Evolutionary conservation across 2,329 filamentous ascomycete genomes (phyloP).

Genomic region (Fusarium siculi): DNA sequence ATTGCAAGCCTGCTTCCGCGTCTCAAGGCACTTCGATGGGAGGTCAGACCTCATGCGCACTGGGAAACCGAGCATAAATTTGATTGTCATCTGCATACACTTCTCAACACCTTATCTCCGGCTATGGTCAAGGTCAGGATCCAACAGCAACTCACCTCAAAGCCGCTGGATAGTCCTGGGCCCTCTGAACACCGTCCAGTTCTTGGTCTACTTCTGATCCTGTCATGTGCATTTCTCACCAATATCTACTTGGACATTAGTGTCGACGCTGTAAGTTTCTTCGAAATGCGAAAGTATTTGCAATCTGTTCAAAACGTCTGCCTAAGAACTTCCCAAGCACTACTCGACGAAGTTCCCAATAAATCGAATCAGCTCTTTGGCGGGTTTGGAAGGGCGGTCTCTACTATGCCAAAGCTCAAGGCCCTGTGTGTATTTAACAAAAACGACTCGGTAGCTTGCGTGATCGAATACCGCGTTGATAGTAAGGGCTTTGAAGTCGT

Average conservation of each 20-base stretch:
- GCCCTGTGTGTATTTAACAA: neutral
- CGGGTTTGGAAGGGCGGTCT: neutral
- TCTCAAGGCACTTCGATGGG: neutral
- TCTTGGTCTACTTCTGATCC: neutral
- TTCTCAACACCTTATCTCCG: neutral
- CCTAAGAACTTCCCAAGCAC: neutral
- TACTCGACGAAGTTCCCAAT: neutral
- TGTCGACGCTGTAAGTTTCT: too few species aligned
- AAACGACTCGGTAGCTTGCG: neutral
- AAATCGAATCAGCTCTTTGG: neutral
- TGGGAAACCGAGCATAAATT: neutral
- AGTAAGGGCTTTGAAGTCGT: neutral
- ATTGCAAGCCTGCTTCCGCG: neutral
- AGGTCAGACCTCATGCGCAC: neutral
- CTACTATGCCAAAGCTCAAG: neutral
- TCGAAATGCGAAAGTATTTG: neutral
- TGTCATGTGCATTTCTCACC: neutral
- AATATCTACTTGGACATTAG: neutral
- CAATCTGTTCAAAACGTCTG: neutral
- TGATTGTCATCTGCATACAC: neutral
- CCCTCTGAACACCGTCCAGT: fast-evolving
- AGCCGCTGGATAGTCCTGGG: neutral
- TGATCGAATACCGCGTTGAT: neutral
- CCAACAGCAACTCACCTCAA: neutral
- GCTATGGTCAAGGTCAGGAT: neutral